These are phyloP conservation scores for Mucor irregularis DNA, from an alignment of 371 early-diverging fungal species.

Conservation along the genomic window DNA sequence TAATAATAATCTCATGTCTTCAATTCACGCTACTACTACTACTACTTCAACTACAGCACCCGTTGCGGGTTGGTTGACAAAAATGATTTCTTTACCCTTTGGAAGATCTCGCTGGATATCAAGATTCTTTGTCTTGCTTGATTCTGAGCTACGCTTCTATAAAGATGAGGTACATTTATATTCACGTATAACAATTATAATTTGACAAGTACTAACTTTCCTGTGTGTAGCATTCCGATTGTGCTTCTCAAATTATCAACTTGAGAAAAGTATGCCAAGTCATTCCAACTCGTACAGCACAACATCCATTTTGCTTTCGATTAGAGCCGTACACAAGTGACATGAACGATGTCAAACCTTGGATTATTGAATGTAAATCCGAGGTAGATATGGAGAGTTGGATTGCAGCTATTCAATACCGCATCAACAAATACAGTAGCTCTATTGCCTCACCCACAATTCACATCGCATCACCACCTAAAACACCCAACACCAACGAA, in stretches of 20 bases:
- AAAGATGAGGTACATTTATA: constrained; percentile 19
- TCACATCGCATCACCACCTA: neutral
- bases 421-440: constrained; percentile 11
- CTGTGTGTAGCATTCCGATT: constrained; percentile 11
- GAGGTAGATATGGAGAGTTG: constrained; percentile 24
- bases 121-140: constrained; percentile 26
- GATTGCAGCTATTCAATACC: constrained; percentile 20
- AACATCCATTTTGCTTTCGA: constrained; percentile 17
- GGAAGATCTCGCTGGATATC: constrained; percentile 27
- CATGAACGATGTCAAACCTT: constrained; percentile 8
- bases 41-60: constrained; percentile 5
- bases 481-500: neutral
- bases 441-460: neutral
- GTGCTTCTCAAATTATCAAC: constrained; percentile 15
- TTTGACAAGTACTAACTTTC: neutral
- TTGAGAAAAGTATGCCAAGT: constrained; percentile 15
- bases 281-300: constrained; percentile 7
- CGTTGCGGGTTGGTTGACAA: constrained; percentile 25
- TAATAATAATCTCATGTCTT: too few relatives aligned
- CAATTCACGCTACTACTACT: neutral
- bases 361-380: constrained; percentile 28
- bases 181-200: neutral
- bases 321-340: constrained; percentile 7
- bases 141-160: constrained; percentile 25
- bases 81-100: constrained; percentile 20